Base-by-base conservation (phyloP, 768 basidiomycete species). In the Russula foetens region DNA sequence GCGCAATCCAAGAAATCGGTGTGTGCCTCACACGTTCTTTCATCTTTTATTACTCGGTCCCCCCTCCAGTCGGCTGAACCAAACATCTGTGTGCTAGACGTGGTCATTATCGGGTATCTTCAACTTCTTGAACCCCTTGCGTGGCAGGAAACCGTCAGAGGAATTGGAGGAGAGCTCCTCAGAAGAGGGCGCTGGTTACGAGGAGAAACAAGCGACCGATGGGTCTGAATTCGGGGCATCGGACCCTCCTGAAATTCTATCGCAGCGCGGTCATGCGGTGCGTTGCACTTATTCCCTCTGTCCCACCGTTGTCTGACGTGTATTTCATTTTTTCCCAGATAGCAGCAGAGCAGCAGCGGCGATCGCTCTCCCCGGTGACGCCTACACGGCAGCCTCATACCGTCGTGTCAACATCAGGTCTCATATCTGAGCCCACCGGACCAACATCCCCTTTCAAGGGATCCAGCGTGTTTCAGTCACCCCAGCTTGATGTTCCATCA, bases 51-150 rank as follows among this genome's bases (percentile, higher is more conserved):
- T 23, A 38, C 39, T 56, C 35, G 56, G 50, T 47, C 54, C 26
- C 43, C 46, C 46, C 41, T 65, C 51, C 58, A 44, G 52, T 21
- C 14, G 52, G 55, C 63, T 71, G 49, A 70, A 41, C 12, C 4
- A 35, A 41, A 15, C 64, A 12, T 43, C 56, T 47, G 51, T 41
- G 35, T 79, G 75, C 67, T 70, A 38, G 56, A 43, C 46, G 23
- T 86, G 84, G 84, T 79, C 77, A 63, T 69, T 85, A 61, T 73
- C 78, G 2, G 75, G 75, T 15, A 66, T 85, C 12, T 68, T 85
- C 15, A 77, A 67, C 64, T 81, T 73, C 65, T 66, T 86, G 24
- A 83, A 84, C 64, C 84, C 83, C 15, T 66, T 77, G 24, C 72
- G 74, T 58, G 71, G 74, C 52, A 26, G 38, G 49, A 29, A 47